Evolutionary conservation across 352 stramenopile species (phyloP).

Genomic region (Phytophthora pseudosyringae): DNA sequence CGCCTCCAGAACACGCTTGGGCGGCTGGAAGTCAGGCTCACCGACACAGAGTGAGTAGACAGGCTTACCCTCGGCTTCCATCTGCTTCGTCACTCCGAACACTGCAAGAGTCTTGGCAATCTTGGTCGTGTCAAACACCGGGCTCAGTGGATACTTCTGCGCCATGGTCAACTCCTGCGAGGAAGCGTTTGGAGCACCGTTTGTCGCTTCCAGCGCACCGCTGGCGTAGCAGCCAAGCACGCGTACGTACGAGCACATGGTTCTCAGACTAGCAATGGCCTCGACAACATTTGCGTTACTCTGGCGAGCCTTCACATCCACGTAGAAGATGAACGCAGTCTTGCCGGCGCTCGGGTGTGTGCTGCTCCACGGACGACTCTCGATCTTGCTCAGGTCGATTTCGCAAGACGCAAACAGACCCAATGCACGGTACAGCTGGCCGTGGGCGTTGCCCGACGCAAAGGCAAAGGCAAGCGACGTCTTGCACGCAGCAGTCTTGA

Average conservation of each 20-base stretch:
- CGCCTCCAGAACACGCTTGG: slow-evolving; percentile 89
- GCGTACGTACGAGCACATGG: slow-evolving; percentile 82
- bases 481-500: slow-evolving; percentile 51
- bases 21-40: slow-evolving; percentile 95
- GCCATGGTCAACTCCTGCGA: slow-evolving; percentile 45
- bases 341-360: slow-evolving; percentile 27
- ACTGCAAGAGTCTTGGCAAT: slow-evolving; percentile 94
- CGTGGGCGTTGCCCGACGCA: slow-evolving; percentile 60
- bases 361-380: slow-evolving; percentile 63
- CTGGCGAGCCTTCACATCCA: slow-evolving; percentile 65
- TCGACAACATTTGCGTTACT: slow-evolving; percentile 67
- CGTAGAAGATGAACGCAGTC: slow-evolving; percentile 79
- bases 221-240: slow-evolving; percentile 87
- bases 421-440: slow-evolving; percentile 67
- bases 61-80: slow-evolving; percentile 92
- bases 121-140: slow-evolving; percentile 85
- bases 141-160: slow-evolving; percentile 69
- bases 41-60: slow-evolving; percentile 95
- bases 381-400: slow-evolving; percentile 76
- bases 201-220: slow-evolving; percentile 23
- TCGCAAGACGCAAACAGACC: slow-evolving; percentile 66
- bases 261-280: slow-evolving; percentile 77
- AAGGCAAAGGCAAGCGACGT: slow-evolving; percentile 80
- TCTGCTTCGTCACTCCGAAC: slow-evolving; percentile 94
- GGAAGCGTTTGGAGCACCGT: neutral